Conservation (phyloP, 139 green algal genomes). For the Picocystis salinarum region DNA sequence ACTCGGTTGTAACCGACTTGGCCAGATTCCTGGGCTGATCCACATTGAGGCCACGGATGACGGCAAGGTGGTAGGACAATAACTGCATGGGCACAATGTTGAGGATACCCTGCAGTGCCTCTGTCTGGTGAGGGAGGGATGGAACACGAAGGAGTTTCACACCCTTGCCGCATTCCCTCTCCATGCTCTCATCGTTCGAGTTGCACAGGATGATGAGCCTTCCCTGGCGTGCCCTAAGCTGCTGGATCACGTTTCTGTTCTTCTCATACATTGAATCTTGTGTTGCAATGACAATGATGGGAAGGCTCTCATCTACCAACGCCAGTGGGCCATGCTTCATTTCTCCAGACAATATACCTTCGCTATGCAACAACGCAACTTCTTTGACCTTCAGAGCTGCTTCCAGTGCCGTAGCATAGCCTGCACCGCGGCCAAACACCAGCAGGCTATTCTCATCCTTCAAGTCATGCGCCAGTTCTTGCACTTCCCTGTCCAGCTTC, state of each 20-base stretch:
- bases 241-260: slow-evolving; percentile 77
- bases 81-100: slow-evolving; percentile 96
- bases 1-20: slow-evolving; percentile 77
- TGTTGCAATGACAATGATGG: slow-evolving; percentile 79
- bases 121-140: slow-evolving; percentile 33
- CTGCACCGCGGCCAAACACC: slow-evolving; percentile 78
- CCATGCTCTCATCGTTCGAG: slow-evolving; percentile 34
- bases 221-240: slow-evolving; percentile 53
- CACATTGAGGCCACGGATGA: slow-evolving; percentile 78
- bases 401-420: slow-evolving; percentile 92
- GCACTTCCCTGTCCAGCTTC: slow-evolving; percentile 53
- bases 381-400: slow-evolving; percentile 83
- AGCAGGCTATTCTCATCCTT: slow-evolving; percentile 53
- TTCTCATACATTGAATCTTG: slow-evolving; percentile 46
- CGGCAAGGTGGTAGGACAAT: slow-evolving; percentile 81
- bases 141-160: slow-evolving; percentile 23
- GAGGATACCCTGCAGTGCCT: slow-evolving; percentile 77
- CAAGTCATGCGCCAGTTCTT: slow-evolving; percentile 54
- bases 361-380: slow-evolving; percentile 80
- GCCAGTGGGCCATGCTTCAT: slow-evolving; percentile 97
- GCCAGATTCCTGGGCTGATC: slow-evolving; percentile 94
- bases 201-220: slow-evolving; percentile 61
- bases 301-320: slow-evolving; percentile 82
- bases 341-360: slow-evolving; percentile 94
- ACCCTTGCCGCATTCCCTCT: neutral